Evolutionary conservation across 495 filamentous ascomycete genomes (phyloP), one percentile per base, ranked within the genome.

Genomic region (Penicillium riverlandense): DNA sequence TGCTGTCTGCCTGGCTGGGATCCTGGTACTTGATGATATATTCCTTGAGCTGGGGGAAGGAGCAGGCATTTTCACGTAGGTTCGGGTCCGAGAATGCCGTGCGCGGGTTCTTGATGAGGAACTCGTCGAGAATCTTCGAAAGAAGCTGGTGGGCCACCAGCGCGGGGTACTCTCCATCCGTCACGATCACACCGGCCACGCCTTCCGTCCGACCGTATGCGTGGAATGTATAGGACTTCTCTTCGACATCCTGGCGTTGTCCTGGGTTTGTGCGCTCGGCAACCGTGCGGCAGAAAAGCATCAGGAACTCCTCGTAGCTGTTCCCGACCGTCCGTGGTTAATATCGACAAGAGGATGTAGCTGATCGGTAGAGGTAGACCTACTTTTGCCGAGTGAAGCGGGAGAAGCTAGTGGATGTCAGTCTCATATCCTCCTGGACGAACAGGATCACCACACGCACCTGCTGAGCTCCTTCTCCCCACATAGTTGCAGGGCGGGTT

Each of bases 71-170:
- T 45, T 57, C 55, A 28, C 45, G 53, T 10, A 58, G 40, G 35
- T 65, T 73, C 8, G 74, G 74, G 35, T 70, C 73, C 13, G 77
- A 74, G 66, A 79, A 87, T 37, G 77, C 55, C 37, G 77, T 75
- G 38, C 82, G 78, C 10, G 91, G 90, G 67, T 95, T 71, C 45
- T 81, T 74, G 44, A 85, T 70, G 33, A 95, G 75, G 69, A 97
- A 98, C 67, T 98, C 90, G 61, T 97, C 92, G 58, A 91, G 74
- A 22, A 95, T 76, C 65, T 97, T 95, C 48, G 83, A 85, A 37
- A 98, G 83, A 31, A 98, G 78, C 62, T 90, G 86, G 66, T 97
- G 92, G n/a, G 92, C 94, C 7, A 91, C 88, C 1, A 94, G 74
- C 27, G 81, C 77, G 15, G 90, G 90, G 67, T 98, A 98, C 54